Base-by-base conservation (phyloP, 805 yeast species). In the Starmerella floris region DNA sequence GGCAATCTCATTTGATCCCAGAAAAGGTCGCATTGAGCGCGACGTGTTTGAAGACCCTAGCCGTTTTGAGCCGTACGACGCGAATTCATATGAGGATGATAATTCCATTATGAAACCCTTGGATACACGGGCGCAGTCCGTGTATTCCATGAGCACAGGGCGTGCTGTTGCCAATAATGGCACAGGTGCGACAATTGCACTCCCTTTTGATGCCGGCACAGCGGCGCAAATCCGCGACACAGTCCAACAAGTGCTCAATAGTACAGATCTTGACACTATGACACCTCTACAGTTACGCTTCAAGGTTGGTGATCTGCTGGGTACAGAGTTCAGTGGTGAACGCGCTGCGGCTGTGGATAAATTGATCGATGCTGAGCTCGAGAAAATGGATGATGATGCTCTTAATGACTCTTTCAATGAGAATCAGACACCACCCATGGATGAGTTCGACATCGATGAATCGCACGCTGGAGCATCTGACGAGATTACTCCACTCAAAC, bases 281-380 rank as follows among this genome's bases (percentile, higher is more conserved):
- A 62, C 65, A n/a, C 51, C 60, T 33, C 43, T 57, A 11, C 63
- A 61, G 46, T 51, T 62, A 17, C 48, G 65, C 8, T 56, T 54
- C 21, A 58, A 56, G 48, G 62, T 62, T 13, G 62, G 60, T 30
- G 65, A 62, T 38, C 42, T 58, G 16, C 50, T 61, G 32, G 64
- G 62, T 19, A 54, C 60, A 8, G 54, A 54, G 42, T 61, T 61
- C 41, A 39, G 48, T 9, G 56, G 59, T 13, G 59, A 55, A 17
- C 49, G 56, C 35, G 54, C 59, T 4, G 52, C 46, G 3, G 50
- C 52, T 5, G 60, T 62, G 11, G 65, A 62, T 39, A 41, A 42
- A 4, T 49, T 61, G 43, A 60, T 62, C 31, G 66, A 62, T 34
- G 60, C 55, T 17, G 65, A 62, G 46, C 53, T 62, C 3, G 57